A percentile compares a stretch with the other conserved stretches of the same genome.
phyloP scores from a whole-genome alignment of 305 asterid genomes.

The Fraxinus floribunda region DNA sequence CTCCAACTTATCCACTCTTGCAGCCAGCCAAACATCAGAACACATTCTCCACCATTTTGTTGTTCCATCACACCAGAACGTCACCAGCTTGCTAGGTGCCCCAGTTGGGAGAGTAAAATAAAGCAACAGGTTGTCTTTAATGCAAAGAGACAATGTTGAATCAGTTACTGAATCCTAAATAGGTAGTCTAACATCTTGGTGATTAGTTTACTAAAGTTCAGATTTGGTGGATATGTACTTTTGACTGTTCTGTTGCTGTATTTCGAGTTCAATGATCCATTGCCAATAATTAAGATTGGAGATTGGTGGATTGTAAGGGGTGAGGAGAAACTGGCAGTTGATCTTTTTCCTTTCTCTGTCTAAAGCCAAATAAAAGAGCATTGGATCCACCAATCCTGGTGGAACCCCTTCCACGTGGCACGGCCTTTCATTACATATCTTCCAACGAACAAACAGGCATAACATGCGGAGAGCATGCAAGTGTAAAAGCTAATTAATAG shows the following conservation, averaged over 20 bases:
- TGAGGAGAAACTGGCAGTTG: background rate
- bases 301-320: background rate
- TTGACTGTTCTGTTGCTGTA: background rate
- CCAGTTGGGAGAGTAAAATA: background rate
- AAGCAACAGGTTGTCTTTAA: background rate
- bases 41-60: constrained; percentile 1
- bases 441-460: background rate
- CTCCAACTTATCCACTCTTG: background rate
- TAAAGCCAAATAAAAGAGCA: background rate
- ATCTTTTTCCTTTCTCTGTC: background rate
- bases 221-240: background rate
- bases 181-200: background rate
- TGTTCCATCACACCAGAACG: background rate
- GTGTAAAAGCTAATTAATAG: background rate
- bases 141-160: background rate
- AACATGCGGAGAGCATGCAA: background rate
- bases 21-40: background rate
- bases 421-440: background rate
- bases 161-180: background rate
- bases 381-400: background rate
- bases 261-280: background rate
- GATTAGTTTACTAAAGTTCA: background rate
- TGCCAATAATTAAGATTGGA: background rate
- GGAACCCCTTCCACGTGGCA: constrained; percentile 1
- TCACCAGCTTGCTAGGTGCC: background rate